A percentile compares a stretch with the other conserved stretches of the same genome.
Evolutionary conservation across 2,329 filamentous ascomycete genomes (phyloP).

Genomic region (Metarhizium brunneum): DNA sequence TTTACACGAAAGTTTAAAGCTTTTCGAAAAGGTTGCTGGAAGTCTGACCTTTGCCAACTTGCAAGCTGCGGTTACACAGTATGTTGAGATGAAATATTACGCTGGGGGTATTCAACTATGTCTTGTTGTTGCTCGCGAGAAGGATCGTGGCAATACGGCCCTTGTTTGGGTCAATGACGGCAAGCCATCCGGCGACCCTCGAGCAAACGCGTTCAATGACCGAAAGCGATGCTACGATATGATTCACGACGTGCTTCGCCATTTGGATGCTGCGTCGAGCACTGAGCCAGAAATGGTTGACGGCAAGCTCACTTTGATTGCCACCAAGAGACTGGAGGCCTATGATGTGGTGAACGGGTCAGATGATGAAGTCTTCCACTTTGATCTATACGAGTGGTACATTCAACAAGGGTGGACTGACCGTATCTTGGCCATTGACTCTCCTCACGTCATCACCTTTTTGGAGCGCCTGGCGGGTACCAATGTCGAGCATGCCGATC

Average conservation of each 20-base stretch:
- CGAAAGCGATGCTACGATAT: constrained; percentile 77
- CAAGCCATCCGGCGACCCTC: constrained; percentile 60
- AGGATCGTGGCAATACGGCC: constrained; percentile 79
- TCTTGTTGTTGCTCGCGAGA: constrained; percentile 71
- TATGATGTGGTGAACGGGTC: constrained; percentile 85
- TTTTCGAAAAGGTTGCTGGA: constrained; percentile 83
- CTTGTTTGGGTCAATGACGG: constrained; percentile 82
- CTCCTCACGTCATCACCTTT: constrained; percentile 78
- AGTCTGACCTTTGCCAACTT: constrained; percentile 76
- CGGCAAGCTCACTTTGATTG: constrained; percentile 65
- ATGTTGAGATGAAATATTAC: constrained; percentile 76
- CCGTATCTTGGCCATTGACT: constrained; percentile 74
- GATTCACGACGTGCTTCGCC: constrained; percentile 71
- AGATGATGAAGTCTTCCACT: constrained; percentile 88
- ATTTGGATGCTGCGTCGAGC: constrained; percentile 63
- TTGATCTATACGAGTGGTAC: constrained; percentile 97
- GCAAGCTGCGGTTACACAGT: constrained; percentile 67
- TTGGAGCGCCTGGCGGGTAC: constrained; percentile 66
- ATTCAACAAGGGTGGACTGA: constrained; percentile 76
- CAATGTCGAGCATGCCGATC: constrained; percentile 71
- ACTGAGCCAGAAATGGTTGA: constrained; percentile 66
- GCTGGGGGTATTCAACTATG: constrained; percentile 87
- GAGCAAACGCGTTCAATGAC: constrained; percentile 56
- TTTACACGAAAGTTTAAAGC: constrained; percentile 76
- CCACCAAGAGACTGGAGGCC: constrained; percentile 75